Conservation (phyloP, 2,329 filamentous ascomycete species). For the Blumeria hordei region DNA sequence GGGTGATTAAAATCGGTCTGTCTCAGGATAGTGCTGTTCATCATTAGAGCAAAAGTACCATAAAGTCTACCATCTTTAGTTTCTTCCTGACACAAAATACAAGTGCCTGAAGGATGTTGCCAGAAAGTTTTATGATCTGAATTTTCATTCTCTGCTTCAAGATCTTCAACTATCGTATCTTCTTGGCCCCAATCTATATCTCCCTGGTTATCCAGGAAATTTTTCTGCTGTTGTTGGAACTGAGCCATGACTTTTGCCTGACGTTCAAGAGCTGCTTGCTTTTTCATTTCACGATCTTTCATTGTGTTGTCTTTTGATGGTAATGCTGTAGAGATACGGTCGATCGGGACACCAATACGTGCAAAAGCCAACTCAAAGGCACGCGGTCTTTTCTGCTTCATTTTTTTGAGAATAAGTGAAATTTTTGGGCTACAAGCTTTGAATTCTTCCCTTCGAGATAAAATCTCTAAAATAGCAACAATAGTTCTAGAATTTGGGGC, state of each 20-base stretch:
- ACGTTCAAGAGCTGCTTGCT: conserved; percentile 68
- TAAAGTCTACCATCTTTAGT: conserved; percentile 74
- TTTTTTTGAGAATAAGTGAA: conserved; percentile 53
- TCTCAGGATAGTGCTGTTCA: conserved; percentile 63
- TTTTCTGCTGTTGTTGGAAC: conserved; percentile 93
- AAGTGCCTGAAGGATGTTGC: conserved; percentile 82
- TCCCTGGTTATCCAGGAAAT: conserved; percentile 75
- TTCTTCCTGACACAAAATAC: conserved; percentile 90
- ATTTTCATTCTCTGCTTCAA: conserved; percentile 29
- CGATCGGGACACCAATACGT: conserved; percentile 40
- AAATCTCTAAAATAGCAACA: conserved; percentile 34
- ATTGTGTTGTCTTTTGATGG: conserved; percentile 37
- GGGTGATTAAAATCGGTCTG: conserved; percentile 64
- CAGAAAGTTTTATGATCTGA: conserved; percentile 52
- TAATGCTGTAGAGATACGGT: conserved; percentile 59
- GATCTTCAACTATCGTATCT: conserved; percentile 46
- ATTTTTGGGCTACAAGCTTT: conserved; percentile 71
- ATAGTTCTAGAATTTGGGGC: conserved; percentile 34
- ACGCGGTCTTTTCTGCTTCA: conserved; percentile 59
- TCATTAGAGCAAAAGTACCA: conserved; percentile 78
- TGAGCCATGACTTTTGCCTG: conserved; percentile 93
- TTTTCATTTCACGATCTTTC: conserved; percentile 57
- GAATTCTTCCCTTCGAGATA: conserved; percentile 46
- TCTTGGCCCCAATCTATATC: conserved; percentile 72
- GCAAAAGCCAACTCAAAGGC: conserved; percentile 46